Evolutionary conservation across 257 asterid genomes (phyloP).

Genomic region (Jasminum sambac): DNA sequence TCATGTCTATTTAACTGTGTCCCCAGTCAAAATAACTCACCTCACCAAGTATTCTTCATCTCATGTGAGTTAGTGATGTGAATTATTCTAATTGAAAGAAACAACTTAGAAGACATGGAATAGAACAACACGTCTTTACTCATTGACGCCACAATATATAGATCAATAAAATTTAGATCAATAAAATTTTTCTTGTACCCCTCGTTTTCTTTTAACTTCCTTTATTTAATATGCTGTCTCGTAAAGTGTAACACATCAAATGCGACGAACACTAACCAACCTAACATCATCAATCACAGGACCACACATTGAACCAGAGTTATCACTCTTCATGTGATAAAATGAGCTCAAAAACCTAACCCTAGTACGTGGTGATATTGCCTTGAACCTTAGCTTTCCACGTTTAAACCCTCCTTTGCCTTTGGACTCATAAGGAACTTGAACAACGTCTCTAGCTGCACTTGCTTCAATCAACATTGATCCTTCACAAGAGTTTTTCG

Average conservation of each 20-base stretch:
- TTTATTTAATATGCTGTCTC: no score
- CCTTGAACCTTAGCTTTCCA: conserved; percentile 55
- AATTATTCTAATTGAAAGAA: no score
- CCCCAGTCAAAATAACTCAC: no score
- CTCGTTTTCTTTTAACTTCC: no score
- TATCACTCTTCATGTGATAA: conserved; percentile 71
- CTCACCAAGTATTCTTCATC: no score
- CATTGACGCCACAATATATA: no score
- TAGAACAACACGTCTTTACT: no score
- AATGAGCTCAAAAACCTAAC: conserved; percentile 66
- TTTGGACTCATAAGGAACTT: conserved; percentile 53
- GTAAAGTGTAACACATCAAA: background rate
- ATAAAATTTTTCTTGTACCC: no score
- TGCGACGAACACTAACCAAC: conserved; percentile 40
- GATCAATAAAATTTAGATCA: no score
- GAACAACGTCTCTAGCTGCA: conserved; percentile 45
- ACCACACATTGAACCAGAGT: conserved; percentile 72
- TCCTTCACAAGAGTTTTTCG: conserved; percentile 66
- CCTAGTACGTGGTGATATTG: conserved; percentile 39
- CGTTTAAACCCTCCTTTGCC: conserved; percentile 64
- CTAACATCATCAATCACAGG: conserved; percentile 79
- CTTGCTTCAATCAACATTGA: conserved; percentile 67
- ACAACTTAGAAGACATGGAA: no score
- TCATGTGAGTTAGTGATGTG: no score
- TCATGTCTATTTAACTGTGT: no score